Base-by-base conservation (phyloP, 129 eudicot genomes). In the Apium graveolens region DNA sequence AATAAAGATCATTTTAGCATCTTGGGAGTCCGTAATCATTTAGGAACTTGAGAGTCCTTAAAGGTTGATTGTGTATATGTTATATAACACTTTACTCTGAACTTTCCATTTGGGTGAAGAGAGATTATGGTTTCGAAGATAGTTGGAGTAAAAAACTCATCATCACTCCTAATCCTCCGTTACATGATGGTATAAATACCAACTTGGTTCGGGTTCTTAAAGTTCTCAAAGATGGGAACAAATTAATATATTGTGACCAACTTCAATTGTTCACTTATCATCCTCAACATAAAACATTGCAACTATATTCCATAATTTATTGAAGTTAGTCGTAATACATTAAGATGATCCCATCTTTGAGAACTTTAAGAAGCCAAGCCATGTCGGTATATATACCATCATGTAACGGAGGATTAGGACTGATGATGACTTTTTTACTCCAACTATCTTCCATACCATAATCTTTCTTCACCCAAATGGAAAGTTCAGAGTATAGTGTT, bases 391-490 rank as follows among this genome's bases (percentile, higher is more conserved):
- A 2, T 38, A 4, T 51, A 51, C 60, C 26, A 1, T 18, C 7
- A 20, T 2, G 41, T 38, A 1, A 0, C 41, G 5, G 41, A 38
- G 41, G 41, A 4, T 5, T 18, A 51, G 26, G n/a, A 17, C 5
- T 38, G 41, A 38, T 38, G 5, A 5, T 20, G 2, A 20, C 42
- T 82, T 87, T 11, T 53, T 53, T 53, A 6, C 62, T 53, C 62
- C 62, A 53, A 53, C 62, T 3, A 6, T 53, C 27, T 7, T 6
- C 62, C 62, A 21, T 11, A 2, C 62, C 62, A 53, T 35, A 35
- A 35, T 53, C 62, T 70, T 78, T 87, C 91, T 85, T 90, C 44
- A 82, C 77, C 96, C 89, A 87, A 18, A 90, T 73, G 11, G 35
- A 79, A 72, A 87, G 48, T n/a, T 82, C 77, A 32, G 78, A 78